Conservation (phyloP, 2,329 filamentous ascomycete species). For the Ascochyta pisi region DNA sequence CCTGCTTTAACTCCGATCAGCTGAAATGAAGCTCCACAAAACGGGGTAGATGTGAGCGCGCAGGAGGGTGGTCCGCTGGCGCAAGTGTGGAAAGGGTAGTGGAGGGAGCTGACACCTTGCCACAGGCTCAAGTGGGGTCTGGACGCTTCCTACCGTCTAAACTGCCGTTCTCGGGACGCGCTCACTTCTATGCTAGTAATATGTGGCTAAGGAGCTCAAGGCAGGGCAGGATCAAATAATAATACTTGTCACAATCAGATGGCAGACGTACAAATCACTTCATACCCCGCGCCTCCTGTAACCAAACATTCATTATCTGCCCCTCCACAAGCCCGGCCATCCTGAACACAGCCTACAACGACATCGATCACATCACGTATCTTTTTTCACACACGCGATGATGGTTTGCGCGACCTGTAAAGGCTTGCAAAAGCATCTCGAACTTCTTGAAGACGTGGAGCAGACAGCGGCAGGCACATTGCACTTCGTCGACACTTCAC, state of each 20-base stretch:
- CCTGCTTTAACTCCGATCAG: slow-evolving; percentile 1
- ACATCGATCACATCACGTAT: neutral
- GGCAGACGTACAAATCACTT: slow-evolving; percentile 12
- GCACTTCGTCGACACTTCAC: slow-evolving; percentile 38
- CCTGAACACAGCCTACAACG: neutral
- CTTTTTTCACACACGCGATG: slow-evolving; percentile 4
- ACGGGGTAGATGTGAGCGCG: slow-evolving; percentile 3
- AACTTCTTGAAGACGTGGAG: slow-evolving; percentile 22
- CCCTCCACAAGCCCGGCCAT: slow-evolving; percentile 2
- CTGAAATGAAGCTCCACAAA: slow-evolving; percentile 7
- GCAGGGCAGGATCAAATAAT: slow-evolving; percentile 5
- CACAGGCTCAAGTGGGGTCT: slow-evolving; percentile 16
- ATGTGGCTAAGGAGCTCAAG: slow-evolving; percentile 14
- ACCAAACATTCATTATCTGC: slow-evolving; percentile 3
- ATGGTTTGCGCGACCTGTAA: slow-evolving; percentile 39
- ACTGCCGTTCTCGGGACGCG: slow-evolving; percentile 11
- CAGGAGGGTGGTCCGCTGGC: slow-evolving; percentile 10
- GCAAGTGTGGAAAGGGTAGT: slow-evolving; percentile 2
- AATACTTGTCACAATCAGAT: slow-evolving; percentile 14
- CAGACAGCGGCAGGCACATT: slow-evolving; percentile 24
- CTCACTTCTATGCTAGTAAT: slow-evolving; percentile 10
- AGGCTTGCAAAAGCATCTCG: slow-evolving; percentile 42
- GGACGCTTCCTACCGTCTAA: slow-evolving; percentile 8
- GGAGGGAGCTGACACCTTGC: slow-evolving; percentile 12
- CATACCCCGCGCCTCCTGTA: slow-evolving; percentile 14